These are phyloP conservation scores for Hylodesmum podocarpum DNA, from an alignment of 306 rosid species.

Conservation along the genomic window DNA sequence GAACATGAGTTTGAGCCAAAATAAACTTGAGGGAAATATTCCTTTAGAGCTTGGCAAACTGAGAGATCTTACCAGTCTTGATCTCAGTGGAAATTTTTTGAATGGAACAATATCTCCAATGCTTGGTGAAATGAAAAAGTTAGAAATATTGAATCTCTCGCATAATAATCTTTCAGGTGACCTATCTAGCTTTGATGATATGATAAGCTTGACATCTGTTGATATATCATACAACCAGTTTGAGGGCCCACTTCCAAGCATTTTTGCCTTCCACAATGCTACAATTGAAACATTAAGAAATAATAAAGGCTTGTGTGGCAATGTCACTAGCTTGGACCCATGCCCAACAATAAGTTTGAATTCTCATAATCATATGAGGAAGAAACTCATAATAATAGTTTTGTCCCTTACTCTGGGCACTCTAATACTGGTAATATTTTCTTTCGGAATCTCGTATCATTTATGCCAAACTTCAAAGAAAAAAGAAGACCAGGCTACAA, in stretches of 20 bases:
- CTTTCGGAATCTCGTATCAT: neutral
- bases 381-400: neutral
- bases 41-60: too few relatives aligned
- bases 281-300: neutral
- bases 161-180: constrained; percentile 16
- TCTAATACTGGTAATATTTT: neutral
- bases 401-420: neutral
- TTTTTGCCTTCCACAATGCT: neutral
- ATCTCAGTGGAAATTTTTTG: neutral
- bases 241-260: neutral
- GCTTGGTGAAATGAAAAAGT: constrained; percentile 22
- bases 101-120: neutral
- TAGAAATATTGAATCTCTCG: constrained; percentile 24
- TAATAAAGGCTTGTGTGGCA: neutral
- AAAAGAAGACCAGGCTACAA: neutral
- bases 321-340: neutral
- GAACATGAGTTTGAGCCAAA: neutral
- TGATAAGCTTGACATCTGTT: neutral
- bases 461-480: neutral
- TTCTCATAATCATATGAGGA: neutral
- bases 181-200: neutral
- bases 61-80: neutral
- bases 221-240: neutral
- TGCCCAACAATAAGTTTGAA: neutral
- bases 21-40: too few relatives aligned